These are phyloP conservation scores for Boletus speciosus DNA, from an alignment of 768 basidiomycete genomes.

Conservation along the genomic window DNA sequence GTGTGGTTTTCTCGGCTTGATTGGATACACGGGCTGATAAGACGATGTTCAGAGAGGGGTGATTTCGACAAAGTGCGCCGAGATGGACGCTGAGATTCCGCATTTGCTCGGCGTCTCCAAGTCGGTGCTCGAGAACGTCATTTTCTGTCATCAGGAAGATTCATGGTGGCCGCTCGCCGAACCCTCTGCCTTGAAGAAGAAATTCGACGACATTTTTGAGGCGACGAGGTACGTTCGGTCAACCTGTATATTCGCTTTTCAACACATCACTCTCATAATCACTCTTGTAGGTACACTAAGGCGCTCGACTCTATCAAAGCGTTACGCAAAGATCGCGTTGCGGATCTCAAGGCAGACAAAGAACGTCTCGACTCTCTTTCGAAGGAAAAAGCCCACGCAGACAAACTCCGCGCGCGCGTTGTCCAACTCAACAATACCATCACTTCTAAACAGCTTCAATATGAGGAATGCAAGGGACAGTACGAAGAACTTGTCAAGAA, in stretches of 20 bases:
- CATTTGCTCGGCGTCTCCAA: constrained; percentile 92
- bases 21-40: not conserved
- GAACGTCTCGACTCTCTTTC: constrained; percentile 77
- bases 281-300: constrained; percentile 78
- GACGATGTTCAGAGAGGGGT: constrained; percentile 58
- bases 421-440: constrained; percentile 59
- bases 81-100: constrained; percentile 94
- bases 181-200: constrained; percentile 90
- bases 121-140: constrained; percentile 98
- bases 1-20: not conserved
- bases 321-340: constrained; percentile 84
- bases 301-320: constrained; percentile 89
- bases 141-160: constrained; percentile 99
- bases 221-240: constrained; percentile 70
- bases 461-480: constrained; percentile 64
- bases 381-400: constrained; percentile 80
- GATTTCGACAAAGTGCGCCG: constrained; percentile 97
- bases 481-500: constrained; percentile 62
- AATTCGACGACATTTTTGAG: constrained; percentile 99
- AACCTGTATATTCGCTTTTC: not conserved
- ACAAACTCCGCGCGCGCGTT: constrained; percentile 71
- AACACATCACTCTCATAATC: not conserved
- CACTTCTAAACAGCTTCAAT: constrained; percentile 66
- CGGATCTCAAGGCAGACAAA: constrained; percentile 91
- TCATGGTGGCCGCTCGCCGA: constrained; percentile 97